Evolutionary conservation across 1,139 yeast species (phyloP).

Genomic region (Taphrina confusa): DNA sequence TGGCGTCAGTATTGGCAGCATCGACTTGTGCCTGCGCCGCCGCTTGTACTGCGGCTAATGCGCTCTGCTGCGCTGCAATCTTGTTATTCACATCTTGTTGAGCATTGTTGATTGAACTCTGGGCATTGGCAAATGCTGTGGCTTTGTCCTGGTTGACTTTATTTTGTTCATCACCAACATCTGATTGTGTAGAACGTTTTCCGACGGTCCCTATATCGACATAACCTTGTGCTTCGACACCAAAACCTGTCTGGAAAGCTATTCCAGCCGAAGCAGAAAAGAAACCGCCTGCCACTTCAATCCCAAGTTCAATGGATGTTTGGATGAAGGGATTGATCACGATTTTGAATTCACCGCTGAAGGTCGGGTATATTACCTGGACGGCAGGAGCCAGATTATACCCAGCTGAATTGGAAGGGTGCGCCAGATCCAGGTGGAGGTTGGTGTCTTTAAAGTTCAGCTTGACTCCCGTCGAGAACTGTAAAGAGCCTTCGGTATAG

Average conservation of each 20-base stretch:
- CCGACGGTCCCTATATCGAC: background rate
- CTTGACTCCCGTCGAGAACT: background rate
- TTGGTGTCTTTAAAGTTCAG: background rate
- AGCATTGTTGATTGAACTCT: background rate
- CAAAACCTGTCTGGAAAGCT: background rate
- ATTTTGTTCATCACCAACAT: background rate
- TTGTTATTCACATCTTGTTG: background rate
- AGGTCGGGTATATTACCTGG: background rate
- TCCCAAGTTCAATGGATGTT: no score
- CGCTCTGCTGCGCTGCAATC: background rate
- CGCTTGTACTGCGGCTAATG: background rate
- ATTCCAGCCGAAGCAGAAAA: slow-evolving; percentile 1
- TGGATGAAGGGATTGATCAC: no score
- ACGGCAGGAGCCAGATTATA: background rate
- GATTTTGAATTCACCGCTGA: background rate
- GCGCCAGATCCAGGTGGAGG: background rate
- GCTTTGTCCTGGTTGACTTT: background rate
- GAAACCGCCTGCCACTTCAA: no score
- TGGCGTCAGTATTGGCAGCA: background rate
- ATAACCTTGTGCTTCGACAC: background rate
- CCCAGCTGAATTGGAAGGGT: background rate
- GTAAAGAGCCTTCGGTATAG: background rate
- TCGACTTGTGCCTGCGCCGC: background rate
- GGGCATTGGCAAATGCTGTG: background rate
- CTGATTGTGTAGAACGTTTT: background rate